Base-by-base conservation (phyloP, 192 early-diverging fungal species). In the Geranomyces variabilis region DNA sequence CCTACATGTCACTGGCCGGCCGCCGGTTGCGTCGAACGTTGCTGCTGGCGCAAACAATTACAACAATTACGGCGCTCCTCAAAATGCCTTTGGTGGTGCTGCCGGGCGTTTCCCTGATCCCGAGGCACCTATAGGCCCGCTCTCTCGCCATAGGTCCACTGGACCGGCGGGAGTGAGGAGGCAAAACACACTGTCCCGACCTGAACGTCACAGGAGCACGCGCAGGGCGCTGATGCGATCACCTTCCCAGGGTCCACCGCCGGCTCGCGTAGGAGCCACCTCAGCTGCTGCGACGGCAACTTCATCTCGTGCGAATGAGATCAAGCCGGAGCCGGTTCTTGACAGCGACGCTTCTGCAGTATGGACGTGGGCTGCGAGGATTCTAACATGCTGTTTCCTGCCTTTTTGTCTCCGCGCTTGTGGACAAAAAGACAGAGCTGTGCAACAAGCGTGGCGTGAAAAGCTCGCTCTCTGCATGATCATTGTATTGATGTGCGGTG, bases 401-500 rank as follows among this genome's bases (percentile, higher is more conserved):
- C 66, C 79, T 13, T 26, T 24, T 2, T 71, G 67, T 51, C 62
- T 80, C 14, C 30, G 31, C 33, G 26, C 30, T 13, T 65, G 74
- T 2, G 78, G 78, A 26, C 70, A 75, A 57, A 61, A 60, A 51
- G 79, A 77, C 62, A 30, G 21, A 34, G 43, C 51, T 46, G 71
- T 78, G 31, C 77, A 76, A 53, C 82, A 84, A 66, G 82, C 82
- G 5, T 84, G 68, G 73, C 63, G 82, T 19, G 82, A 84, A 67
- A 84, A 76, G 70, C 53, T 83, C 30, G 79, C 84, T 9, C 73
- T 85, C 26, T 81, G 79, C 74, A 73, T 77, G 30, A 80, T 84
- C 63, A 81, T 80, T 51, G 47, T 36, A 44, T 15, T 77, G 0
- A 48, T 84, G 46, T 81, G 81, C 75, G 48, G 15, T 6, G 53